Evolutionary conservation across 441 rosid species (phyloP).

Genomic region (Omphalea diandra): DNA sequence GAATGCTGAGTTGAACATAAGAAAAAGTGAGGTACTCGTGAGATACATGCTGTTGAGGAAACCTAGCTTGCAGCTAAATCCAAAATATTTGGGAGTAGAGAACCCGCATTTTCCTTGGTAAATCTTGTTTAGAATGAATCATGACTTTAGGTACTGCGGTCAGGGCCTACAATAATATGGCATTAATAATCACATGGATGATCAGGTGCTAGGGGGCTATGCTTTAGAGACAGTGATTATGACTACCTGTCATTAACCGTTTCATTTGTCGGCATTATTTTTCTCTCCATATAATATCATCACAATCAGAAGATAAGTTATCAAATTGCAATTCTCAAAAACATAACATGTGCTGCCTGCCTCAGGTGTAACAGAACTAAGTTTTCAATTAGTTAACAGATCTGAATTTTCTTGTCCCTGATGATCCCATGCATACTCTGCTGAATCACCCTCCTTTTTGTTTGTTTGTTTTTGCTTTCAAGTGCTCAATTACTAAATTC

Average conservation of each 20-base stretch:
- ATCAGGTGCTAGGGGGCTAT: slow-evolving; percentile 26
- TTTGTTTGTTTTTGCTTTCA: not conserved
- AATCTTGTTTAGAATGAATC: not conserved
- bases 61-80: slow-evolving; percentile 11
- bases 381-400: slow-evolving; percentile 17
- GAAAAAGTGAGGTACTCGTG: not conserved
- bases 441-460: not conserved
- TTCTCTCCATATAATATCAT: slow-evolving; percentile 18
- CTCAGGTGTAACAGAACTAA: slow-evolving; percentile 16
- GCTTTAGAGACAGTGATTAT: slow-evolving; percentile 27
- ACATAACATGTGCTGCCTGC: slow-evolving; percentile 38
- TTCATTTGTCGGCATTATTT: slow-evolving; percentile 30
- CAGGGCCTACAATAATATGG: slow-evolving; percentile 23
- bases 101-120: not conserved
- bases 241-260: slow-evolving; percentile 27
- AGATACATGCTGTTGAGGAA: slow-evolving; percentile 12
- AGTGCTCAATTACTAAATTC: not conserved
- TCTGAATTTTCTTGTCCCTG: slow-evolving; percentile 17
- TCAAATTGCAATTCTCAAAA: slow-evolving; percentile 10
- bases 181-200: slow-evolving; percentile 15
- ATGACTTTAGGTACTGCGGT: slow-evolving; percentile 11
- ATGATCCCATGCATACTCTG: not conserved
- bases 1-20: not conserved
- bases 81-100: slow-evolving; percentile 7
- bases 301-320: slow-evolving; percentile 1